phyloP scores from a whole-genome alignment of 176 grass and related monocot genomes.

The Typha latifolia region DNA sequence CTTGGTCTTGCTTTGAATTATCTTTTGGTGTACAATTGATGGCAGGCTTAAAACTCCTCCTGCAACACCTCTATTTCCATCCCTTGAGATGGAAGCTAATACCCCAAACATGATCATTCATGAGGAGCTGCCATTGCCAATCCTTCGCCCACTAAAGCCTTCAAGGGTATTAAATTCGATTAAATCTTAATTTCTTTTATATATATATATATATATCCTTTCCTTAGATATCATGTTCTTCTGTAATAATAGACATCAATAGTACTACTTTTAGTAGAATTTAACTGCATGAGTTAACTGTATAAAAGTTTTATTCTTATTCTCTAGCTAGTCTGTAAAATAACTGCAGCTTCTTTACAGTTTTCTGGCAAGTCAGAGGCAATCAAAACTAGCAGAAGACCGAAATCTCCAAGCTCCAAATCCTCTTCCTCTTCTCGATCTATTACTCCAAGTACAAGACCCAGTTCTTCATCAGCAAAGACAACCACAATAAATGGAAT shows the following conservation, averaged over 20 bases:
- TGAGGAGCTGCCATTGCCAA: conserved; percentile 44
- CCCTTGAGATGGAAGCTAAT: conserved; percentile 61
- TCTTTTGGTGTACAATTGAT: not conserved
- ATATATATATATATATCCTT: not conserved
- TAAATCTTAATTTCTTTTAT: not conserved
- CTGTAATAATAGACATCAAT: too few relatives aligned
- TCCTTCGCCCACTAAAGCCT: conserved; percentile 42
- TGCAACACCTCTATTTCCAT: conserved; percentile 54
- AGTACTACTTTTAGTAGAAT: too few relatives aligned
- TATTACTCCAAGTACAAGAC: conserved; percentile 19
- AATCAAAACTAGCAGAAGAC: conserved; percentile 5
- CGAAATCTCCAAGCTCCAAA: conserved; percentile 26
- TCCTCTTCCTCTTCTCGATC: conserved; percentile 10
- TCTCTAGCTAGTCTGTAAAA: not conserved
- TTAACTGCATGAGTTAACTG: not conserved
- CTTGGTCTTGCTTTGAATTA: not conserved
- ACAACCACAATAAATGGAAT: not conserved
- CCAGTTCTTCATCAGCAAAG: conserved; percentile 22
- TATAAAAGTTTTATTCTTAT: not conserved
- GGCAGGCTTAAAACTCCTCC: conserved; percentile 66
- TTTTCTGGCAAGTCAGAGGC: conserved; percentile 21
- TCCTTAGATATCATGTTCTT: not conserved
- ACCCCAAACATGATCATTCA: conserved; percentile 36
- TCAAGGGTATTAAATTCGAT: conserved; percentile 35
- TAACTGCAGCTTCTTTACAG: conserved; percentile 3